Base-by-base conservation (phyloP, 768 basidiomycete species). In the Amanita pseudoporphyria region DNA sequence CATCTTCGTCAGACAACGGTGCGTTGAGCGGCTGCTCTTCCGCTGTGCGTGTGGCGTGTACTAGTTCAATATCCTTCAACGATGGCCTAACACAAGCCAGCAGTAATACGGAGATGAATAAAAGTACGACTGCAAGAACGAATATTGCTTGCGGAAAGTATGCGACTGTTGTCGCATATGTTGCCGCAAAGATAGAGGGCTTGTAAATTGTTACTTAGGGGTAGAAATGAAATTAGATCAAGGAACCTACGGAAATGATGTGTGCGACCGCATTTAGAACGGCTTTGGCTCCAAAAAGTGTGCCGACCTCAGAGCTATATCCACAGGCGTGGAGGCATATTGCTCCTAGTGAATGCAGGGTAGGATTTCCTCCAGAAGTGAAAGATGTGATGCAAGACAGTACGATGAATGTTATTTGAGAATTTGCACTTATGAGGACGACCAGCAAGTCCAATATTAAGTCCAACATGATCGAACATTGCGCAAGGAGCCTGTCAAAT, bases 111-210 rank as follows among this genome's bases (percentile, higher is more conserved):
- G 76, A 69, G n/a, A 68, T 56, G 33, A 73, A 58, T 24, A 83
- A 64, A n/a, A 88, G 60, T n/a, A 60, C 66, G 1, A 74, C 73
- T 4, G 83, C 84, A 9, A 77, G 64, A 13, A 64, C 71, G 55
- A 88, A 89, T 56, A 88, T 79, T 1, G 82, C 75, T 64, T 79
- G 78, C 0, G 86, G 86, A 58, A 72, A 84, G 16, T 64, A 67
- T 0, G 72, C 77, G 28, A 87, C 84, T 2, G 81, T 84, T 31
- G 62, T 63, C 47, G 77, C 73, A 62, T 86, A 90, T 18, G 83
- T 73, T 39, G 78, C 43, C 4, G 81, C 84, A 58, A 84, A 89
- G 5, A 88, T 55, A 36, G 78, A 66, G 5, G 87, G 86, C 86
- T 87, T 55, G 33, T 18, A 35, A 5, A 13, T 22, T 28, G 33